These are phyloP conservation scores for Alisma plantagoaquatica DNA, from an alignment of 106 monocot species.

Conservation along the genomic window DNA sequence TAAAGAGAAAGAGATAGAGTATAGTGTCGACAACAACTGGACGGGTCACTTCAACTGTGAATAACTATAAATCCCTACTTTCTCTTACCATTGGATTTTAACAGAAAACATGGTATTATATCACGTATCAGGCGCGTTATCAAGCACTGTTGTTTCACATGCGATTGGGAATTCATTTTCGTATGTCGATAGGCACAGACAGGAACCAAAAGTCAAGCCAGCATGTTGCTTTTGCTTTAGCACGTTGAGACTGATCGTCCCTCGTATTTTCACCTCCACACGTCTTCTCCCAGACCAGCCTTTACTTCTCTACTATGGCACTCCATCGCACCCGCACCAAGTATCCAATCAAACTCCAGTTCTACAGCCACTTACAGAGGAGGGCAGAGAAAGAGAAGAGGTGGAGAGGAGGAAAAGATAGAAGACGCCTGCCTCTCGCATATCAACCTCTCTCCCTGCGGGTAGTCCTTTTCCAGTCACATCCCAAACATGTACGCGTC, in stretches of 20 bases:
- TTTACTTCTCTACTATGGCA: neutral
- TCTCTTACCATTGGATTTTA: no score
- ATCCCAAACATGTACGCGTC: conserved; percentile 21
- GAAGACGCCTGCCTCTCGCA: conserved; percentile 2
- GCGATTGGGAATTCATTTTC: no score
- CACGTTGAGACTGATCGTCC: no score
- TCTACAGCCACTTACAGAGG: neutral
- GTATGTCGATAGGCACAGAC: no score
- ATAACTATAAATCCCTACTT: no score
- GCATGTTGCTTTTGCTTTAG: neutral
- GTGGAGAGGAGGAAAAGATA: neutral
- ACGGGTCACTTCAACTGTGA: no score
- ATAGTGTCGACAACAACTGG: no score
- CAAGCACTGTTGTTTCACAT: no score
- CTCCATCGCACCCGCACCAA: neutral
- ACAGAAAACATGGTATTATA: no score
- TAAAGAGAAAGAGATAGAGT: no score
- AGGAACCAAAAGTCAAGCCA: neutral
- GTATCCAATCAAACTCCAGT: neutral
- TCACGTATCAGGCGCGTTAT: no score
- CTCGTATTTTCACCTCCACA: neutral
- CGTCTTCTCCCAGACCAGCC: neutral
- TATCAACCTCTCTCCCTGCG: neutral
- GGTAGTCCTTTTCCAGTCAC: conserved; percentile 24
- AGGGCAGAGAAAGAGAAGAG: neutral